Base-by-base conservation (phyloP, 2,329 filamentous ascomycete genomes). In the Raffaelea deltoideospora region DNA sequence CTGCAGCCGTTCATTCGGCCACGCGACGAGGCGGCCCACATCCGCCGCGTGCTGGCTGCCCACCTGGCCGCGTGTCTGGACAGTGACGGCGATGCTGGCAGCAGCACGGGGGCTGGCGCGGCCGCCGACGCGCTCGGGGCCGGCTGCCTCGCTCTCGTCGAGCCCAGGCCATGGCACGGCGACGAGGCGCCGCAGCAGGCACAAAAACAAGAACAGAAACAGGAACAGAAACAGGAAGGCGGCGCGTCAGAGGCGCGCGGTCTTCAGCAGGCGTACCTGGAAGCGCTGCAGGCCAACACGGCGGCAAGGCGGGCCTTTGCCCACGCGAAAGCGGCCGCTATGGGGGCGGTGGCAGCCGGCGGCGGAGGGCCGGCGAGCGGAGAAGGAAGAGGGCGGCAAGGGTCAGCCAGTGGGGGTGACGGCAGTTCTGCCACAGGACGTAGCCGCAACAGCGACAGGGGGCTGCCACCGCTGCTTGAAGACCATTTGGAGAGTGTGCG, bases 11-110 rank as follows among this genome's bases (percentile, higher is more conserved):
- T 64, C 41, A 58, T 76, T 38, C 70, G 68, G 35, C 62, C 67
- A 21, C 63, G 71, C 20, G 69, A 76, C 39, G 69, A 78, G 45
- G 61, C 65, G 34, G 58, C 64, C 26, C 66, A 67, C 33, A 68
- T 78, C 38, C 62, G 69, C 42, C 67, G 65, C 34, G 55, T 74
- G 22, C 49, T 76, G 32, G 62, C 68, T 30, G 59, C 67, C 17
- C 63, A 75, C 43, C 55, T 79, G 5, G 62, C 61, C 21, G 59
- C 64, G 18, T 63, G 58, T 43, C 48, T 67, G 15, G 54, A 61
- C 14, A 54, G 60, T 41, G 59, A 41, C 15, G 34, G 23, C 11
- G 34, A 34, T 2, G 33, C 36, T 21, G 37, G 35, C 9, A 29
- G 44, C 23, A 41, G 32, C 34, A 50, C 74, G 18, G 64, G 69